phyloP scores from a whole-genome alignment of 1,284 basidiomycete genomes.

The Tilletia indica region DNA sequence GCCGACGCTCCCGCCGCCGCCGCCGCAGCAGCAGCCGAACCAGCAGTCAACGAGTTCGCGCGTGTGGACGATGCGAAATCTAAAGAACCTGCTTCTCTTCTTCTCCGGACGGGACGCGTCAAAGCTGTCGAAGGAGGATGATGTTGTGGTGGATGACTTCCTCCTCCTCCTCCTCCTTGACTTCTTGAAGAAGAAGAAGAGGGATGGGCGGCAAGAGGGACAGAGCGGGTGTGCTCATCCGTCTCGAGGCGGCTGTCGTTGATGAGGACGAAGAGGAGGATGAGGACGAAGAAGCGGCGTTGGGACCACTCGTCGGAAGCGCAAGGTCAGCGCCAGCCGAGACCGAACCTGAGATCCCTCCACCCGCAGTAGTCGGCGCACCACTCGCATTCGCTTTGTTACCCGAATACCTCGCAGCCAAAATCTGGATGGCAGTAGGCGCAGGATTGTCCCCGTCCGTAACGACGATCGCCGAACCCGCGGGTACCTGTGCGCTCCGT shows the following conservation, averaged over 20 bases:
- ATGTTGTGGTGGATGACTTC: neutral
- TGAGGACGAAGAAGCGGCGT: neutral
- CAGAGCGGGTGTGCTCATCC: slow-evolving; percentile 13
- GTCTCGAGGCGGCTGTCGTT: neutral
- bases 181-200: neutral
- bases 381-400: neutral
- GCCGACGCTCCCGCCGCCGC: too few species aligned
- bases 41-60: neutral
- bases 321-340: too few species aligned
- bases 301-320: neutral
- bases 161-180: too few species aligned
- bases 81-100: slow-evolving; percentile 7
- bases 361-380: neutral
- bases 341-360: neutral
- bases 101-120: neutral
- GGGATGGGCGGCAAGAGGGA: neutral
- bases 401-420: neutral
- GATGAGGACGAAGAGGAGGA: neutral
- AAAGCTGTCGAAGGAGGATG: slow-evolving; percentile 1
- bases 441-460: neutral
- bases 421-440: slow-evolving; percentile 1
- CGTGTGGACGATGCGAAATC: neutral
- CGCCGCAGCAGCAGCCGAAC: too few species aligned
- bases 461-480: neutral
- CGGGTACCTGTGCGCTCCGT: neutral